phyloP scores from a whole-genome alignment of 495 filamentous ascomycete genomes.

The Cercophora scortea region DNA sequence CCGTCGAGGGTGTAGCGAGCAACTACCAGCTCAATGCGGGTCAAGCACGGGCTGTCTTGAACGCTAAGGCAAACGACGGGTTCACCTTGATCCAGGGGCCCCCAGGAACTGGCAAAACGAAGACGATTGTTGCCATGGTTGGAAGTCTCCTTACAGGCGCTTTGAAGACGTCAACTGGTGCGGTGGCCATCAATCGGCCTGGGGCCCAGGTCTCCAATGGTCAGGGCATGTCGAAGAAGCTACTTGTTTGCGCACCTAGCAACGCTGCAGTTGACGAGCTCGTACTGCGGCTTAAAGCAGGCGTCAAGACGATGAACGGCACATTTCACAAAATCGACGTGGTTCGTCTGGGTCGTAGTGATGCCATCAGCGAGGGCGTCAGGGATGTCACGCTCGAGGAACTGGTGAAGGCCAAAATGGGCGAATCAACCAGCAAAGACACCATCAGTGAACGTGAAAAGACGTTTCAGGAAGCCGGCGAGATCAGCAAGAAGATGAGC shows the following conservation, averaged over 20 bases:
- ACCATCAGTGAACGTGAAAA: conserved; percentile 59
- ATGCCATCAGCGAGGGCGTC: conserved; percentile 87
- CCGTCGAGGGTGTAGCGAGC: conserved; percentile 54
- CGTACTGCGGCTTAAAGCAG: conserved; percentile 84
- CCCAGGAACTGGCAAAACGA: conserved; percentile 95
- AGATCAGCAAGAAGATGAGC: conserved; percentile 62
- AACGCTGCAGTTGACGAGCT: conserved; percentile 97
- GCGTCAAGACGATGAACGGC: conserved; percentile 72
- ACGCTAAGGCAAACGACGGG: conserved; percentile 86
- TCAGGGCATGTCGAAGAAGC: conserved; percentile 54
- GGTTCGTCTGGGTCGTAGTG: conserved; percentile 82
- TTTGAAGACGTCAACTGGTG: conserved; percentile 37
- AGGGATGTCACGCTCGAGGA: conserved; percentile 91
- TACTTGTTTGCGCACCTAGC: conserved; percentile 91
- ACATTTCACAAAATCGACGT: conserved; percentile 66
- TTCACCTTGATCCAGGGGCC: conserved; percentile 96
- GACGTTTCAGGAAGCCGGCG: conserved; percentile 74
- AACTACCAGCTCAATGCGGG: conserved; percentile 81
- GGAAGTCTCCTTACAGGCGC: conserved; percentile 68
- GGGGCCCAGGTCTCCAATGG: conserved; percentile 24
- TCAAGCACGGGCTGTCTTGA: conserved; percentile 87
- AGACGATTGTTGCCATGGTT: conserved; percentile 94
- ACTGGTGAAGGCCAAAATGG: conserved; percentile 68
- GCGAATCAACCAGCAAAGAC: conserved; percentile 38
- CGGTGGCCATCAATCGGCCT: conserved; percentile 44